Conservation (phyloP, 2,329 filamentous ascomycete genomes). For the Colletotrichum theobromicola region DNA sequence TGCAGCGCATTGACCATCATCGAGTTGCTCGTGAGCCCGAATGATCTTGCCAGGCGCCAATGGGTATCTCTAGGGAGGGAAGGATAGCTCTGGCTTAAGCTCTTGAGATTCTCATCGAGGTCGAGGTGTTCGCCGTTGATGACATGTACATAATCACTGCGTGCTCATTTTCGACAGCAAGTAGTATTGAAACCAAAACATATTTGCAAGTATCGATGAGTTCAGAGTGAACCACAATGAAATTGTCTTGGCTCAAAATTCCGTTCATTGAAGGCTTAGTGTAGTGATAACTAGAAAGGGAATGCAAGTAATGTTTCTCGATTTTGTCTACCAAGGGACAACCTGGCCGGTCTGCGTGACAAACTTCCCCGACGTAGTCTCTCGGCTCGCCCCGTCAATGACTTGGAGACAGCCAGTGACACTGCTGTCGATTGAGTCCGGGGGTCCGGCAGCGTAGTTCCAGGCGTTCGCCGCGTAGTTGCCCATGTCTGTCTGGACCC, state of each 20-base stretch:
- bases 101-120: background rate
- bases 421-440: conserved; percentile 35
- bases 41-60: background rate
- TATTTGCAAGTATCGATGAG: background rate
- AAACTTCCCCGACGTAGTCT: conserved; percentile 37
- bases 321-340: conserved; percentile 28
- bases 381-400: conserved; percentile 39
- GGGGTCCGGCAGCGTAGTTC: conserved; percentile 28
- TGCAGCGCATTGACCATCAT: background rate
- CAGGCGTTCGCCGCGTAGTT: conserved; percentile 34
- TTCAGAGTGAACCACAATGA: background rate
- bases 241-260: background rate
- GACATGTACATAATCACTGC: background rate
- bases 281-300: background rate
- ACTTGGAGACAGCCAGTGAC: conserved; percentile 35
- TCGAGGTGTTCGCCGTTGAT: background rate
- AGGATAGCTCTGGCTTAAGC: background rate
- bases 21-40: background rate
- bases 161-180: background rate
- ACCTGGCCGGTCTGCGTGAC: conserved; percentile 33
- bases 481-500: conserved; percentile 38
- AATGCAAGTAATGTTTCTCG: background rate
- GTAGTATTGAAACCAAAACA: background rate
- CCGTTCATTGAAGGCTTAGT: background rate
- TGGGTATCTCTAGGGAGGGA: background rate